Conservation (phyloP, 2,329 filamentous ascomycete species). For the Fusarium sp. region DNA sequence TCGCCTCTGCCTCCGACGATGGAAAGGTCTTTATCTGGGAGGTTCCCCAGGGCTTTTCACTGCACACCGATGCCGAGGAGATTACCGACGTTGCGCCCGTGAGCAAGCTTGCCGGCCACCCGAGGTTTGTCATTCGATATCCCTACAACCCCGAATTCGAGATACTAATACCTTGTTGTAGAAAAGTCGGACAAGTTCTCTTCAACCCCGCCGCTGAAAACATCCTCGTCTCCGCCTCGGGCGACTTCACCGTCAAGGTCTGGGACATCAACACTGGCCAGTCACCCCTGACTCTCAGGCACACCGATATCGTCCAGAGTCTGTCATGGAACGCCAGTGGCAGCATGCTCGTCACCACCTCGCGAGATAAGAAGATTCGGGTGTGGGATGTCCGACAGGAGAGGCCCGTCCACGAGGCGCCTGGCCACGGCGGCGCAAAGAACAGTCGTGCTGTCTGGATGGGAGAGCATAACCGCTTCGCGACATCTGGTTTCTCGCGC, state of each 20-base stretch:
- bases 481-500: slow-evolving; percentile 94
- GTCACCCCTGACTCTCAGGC: slow-evolving; percentile 78
- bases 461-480: slow-evolving; percentile 95
- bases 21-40: slow-evolving; percentile 97
- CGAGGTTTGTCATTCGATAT: slow-evolving; percentile 66
- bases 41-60: slow-evolving; percentile 86
- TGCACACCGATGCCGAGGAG: slow-evolving; percentile 86
- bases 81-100: slow-evolving; percentile 82
- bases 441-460: slow-evolving; percentile 97
- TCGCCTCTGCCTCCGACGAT: slow-evolving; percentile 95
- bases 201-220: slow-evolving; percentile 98
- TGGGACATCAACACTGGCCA: slow-evolving; percentile 91
- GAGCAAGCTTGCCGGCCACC: slow-evolving; percentile 84
- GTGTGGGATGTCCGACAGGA: slow-evolving; percentile 98
- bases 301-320: slow-evolving; percentile 92
- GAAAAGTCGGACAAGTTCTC: slow-evolving; percentile 96
- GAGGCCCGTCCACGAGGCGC: slow-evolving; percentile 81
- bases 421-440: slow-evolving; percentile 92
- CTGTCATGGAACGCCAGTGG: slow-evolving; percentile 95
- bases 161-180: slow-evolving; percentile 51
- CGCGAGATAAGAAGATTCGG: slow-evolving; percentile 96
- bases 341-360: slow-evolving; percentile 87
- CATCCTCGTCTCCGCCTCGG: slow-evolving; percentile 92
- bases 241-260: slow-evolving; percentile 92
- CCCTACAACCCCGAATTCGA: neutral